Evolutionary conservation across 345 rosid species (phyloP).

Genomic region (Sonneratia caseolaris): DNA sequence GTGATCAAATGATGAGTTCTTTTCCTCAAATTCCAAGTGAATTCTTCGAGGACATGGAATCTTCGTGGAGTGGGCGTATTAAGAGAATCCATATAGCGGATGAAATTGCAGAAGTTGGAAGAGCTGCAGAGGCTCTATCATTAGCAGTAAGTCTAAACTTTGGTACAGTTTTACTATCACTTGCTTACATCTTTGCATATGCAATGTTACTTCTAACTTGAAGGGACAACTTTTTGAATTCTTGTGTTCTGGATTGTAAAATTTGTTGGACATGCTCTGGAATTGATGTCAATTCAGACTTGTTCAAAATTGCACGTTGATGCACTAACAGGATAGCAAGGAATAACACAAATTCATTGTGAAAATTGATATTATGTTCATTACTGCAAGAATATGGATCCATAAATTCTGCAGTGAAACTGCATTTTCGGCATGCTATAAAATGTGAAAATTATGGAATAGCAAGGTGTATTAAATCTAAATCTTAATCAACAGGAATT

Average conservation of each 20-base stretch:
- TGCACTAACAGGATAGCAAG: not conserved
- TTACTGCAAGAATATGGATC: not conserved
- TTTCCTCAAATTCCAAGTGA: constrained; percentile 49
- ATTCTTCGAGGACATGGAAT: constrained; percentile 87
- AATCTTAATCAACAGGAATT: not conserved
- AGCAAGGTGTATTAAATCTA: not conserved
- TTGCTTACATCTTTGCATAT: not conserved
- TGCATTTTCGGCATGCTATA: not conserved
- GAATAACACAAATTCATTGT: not conserved
- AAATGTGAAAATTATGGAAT: not conserved
- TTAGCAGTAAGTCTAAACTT: constrained; percentile 42
- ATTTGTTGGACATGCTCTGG: not conserved
- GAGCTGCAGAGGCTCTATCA: constrained; percentile 60
- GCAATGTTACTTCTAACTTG: not conserved
- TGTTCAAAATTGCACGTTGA: too few species aligned
- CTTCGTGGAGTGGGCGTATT: constrained; percentile 76
- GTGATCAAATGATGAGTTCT: constrained; percentile 37
- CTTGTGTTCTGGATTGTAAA: not conserved
- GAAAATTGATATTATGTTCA: not conserved
- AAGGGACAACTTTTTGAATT: not conserved
- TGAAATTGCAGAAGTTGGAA: constrained; percentile 53
- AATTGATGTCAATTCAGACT: not conserved
- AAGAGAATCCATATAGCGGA: constrained; percentile 68
- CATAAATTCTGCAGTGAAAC: not conserved
- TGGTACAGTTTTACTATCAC: constrained; percentile 1